Evolutionary conservation across 176 grass and related monocot species (phyloP).

Genomic region (Chloris gayana): DNA sequence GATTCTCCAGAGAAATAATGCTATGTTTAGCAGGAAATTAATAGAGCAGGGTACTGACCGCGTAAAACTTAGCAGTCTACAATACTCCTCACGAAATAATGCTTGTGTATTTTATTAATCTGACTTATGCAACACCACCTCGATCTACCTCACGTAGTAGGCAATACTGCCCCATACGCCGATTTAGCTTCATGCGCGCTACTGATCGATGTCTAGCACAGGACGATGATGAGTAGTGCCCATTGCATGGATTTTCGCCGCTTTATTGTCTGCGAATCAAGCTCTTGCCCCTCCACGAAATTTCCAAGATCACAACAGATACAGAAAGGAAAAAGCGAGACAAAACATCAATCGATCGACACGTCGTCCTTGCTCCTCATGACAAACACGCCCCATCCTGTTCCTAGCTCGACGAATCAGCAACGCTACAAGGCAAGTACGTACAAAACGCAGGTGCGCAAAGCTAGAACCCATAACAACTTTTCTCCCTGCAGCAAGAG

Average conservation of each 20-base stretch:
- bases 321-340: not conserved
- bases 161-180: not conserved
- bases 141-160: not conserved
- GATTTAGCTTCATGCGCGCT: not conserved
- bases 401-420: conserved; percentile 3
- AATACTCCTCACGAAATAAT: too few relatives aligned
- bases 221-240: too few relatives aligned
- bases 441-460: conserved; percentile 27
- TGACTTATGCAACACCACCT: not conserved
- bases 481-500: not conserved
- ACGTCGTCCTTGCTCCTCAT: not conserved
- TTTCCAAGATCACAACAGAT: too few relatives aligned
- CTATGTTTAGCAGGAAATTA: too few relatives aligned
- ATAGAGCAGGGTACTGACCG: not conserved
- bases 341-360: not conserved
- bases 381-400: not conserved
- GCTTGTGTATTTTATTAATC: too few relatives aligned
- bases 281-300: too few relatives aligned
- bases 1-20: too few relatives aligned
- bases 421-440: not conserved
- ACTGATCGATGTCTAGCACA: too few relatives aligned
- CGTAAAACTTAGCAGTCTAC: not conserved
- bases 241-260: not conserved
- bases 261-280: not conserved
- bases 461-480: not conserved